These are phyloP conservation scores for Vaccinium corymbosum DNA, from an alignment of 148 eudicot genomes.

Conservation along the genomic window DNA sequence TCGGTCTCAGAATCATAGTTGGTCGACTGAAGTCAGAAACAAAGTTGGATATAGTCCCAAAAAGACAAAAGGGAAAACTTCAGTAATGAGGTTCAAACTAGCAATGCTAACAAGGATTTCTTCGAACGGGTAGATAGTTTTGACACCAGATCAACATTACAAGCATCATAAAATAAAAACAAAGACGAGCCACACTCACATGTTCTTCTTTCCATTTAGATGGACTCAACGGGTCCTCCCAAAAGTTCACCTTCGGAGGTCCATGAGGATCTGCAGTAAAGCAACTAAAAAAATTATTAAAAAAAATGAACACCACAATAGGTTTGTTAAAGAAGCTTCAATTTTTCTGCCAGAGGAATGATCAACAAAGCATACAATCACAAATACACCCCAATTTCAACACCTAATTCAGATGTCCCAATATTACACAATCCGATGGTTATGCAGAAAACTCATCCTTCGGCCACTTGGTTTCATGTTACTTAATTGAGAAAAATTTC, in stretches of 20 bases:
- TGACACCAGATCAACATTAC: not conserved
- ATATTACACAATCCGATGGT: not conserved
- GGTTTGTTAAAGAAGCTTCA: not conserved
- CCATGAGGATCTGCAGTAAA: slow-evolving; percentile 51
- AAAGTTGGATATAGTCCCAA: not conserved
- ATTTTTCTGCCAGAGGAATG: slow-evolving; percentile 6
- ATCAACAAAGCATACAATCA: not conserved
- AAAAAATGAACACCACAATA: not conserved
- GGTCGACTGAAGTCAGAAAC: not conserved
- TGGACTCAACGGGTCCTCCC: slow-evolving; percentile 61
- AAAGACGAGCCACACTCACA: slow-evolving; percentile 30
- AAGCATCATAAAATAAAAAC: slow-evolving; percentile 1
- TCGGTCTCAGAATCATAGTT: not conserved
- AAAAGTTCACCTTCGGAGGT: slow-evolving; percentile 42
- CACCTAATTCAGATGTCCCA: not conserved
- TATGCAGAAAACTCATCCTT: not conserved
- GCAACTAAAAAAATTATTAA: slow-evolving; percentile 1
- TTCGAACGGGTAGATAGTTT: not conserved
- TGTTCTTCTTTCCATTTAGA: slow-evolving; percentile 62
- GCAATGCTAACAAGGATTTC: not conserved
- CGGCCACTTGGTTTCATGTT: not conserved
- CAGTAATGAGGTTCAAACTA: not conserved
- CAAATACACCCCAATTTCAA: not conserved
- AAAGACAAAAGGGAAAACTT: not conserved
- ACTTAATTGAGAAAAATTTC: not conserved